These are phyloP conservation scores for Phycomyces blakesleeanus DNA, from an alignment of 192 early-diverging fungal species.

Conservation along the genomic window DNA sequence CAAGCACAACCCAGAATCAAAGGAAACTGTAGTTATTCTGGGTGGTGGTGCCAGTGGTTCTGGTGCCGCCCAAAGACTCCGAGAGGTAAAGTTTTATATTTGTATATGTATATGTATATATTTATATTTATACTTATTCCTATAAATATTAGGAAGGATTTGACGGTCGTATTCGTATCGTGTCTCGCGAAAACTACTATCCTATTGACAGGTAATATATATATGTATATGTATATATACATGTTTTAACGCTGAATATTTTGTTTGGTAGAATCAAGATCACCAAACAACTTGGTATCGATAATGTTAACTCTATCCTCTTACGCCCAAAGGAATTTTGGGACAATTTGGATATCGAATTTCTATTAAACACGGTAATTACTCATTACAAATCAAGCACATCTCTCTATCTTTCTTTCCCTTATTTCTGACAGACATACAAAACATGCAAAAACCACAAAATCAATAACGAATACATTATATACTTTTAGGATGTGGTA, in stretches of 20 bases:
- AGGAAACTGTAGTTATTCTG: conserved; percentile 40
- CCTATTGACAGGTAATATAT: conserved; percentile 46
- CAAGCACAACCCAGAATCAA: conserved; percentile 10
- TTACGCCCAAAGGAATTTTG: conserved; percentile 43
- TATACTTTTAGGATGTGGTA: conserved; percentile 7
- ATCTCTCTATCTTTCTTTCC: too few species aligned
- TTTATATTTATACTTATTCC: too few species aligned
- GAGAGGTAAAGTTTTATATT: conserved; percentile 30
- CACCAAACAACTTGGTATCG: conserved; percentile 43
- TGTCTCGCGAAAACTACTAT: conserved; percentile 46
- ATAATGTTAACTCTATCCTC: conserved; percentile 31
- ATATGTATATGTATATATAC: too few species aligned
- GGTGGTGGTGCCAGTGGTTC: conserved; percentile 54
- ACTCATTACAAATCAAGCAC: too few species aligned
- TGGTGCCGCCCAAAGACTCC: conserved; percentile 40
- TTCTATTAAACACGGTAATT: conserved; percentile 42
- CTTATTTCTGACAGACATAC: too few species aligned
- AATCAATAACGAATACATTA: too few species aligned
- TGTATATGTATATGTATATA: too few species aligned
- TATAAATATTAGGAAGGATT: conserved; percentile 37
- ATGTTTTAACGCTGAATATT: too few species aligned
- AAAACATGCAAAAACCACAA: too few species aligned
- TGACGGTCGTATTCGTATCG: conserved; percentile 40
- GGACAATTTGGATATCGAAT: conserved; percentile 38
- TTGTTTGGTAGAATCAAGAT: conserved; percentile 44